A percentile compares a stretch with the other conserved stretches of the same genome.
phyloP scores from a whole-genome alignment of 2,329 filamentous ascomycete species.

The Leptographium flavum region DNA sequence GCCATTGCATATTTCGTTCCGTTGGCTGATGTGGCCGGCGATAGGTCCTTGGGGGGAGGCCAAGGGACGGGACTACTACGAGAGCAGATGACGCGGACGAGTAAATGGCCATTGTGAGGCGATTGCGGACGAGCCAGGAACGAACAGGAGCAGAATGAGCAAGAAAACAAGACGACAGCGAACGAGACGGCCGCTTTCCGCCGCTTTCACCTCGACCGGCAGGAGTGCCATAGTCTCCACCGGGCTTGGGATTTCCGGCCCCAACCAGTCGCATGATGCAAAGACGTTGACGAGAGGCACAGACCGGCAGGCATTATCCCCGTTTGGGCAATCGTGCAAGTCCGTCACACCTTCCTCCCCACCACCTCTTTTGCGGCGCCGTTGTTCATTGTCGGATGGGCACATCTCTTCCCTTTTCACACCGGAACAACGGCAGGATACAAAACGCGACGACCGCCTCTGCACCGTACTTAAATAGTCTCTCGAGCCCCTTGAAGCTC shows the following conservation, averaged over 20 bases:
- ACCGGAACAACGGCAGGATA: neutral
- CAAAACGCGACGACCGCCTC: neutral
- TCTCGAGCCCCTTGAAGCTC: too few species aligned
- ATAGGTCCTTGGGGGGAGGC: too few species aligned
- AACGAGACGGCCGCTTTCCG: too few species aligned
- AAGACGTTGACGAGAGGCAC: constrained; percentile 1
- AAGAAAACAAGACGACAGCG: too few species aligned
- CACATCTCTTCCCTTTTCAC: neutral
- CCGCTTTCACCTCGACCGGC: too few species aligned
- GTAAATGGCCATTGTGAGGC: too few species aligned
- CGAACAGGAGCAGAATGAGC: too few species aligned
- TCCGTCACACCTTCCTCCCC: neutral
- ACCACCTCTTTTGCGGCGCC: neutral
- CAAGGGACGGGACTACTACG: too few species aligned
- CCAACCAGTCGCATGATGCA: constrained; percentile 4
- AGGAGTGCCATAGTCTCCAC: neutral
- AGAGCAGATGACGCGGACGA: too few species aligned
- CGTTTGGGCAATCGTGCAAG: neutral
- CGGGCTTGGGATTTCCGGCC: neutral
- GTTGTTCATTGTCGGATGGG: neutral
- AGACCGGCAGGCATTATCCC: neutral
- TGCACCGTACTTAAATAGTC: too few species aligned
- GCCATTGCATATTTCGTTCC: neutral
- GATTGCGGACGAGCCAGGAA: too few species aligned
- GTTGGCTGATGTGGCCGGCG: neutral